Evolutionary conservation across 768 basidiomycete species (phyloP), one percentile per base, ranked within the genome.

Genomic region (Glaciozyma martinii): DNA sequence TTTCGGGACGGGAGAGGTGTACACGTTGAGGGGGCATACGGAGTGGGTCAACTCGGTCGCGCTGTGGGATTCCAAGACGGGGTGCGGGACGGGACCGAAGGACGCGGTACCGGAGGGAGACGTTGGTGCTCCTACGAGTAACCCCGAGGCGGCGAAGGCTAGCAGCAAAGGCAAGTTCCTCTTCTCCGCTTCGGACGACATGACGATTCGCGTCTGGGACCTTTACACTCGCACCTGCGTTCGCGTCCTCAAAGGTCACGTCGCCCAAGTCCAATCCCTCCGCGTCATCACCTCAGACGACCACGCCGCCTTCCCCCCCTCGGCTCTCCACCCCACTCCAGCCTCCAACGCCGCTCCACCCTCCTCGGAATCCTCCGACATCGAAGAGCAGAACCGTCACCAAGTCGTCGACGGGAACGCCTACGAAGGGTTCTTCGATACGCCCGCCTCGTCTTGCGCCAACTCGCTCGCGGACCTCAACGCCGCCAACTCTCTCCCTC

Each of bases 1-100:
- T 76, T 84, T 93, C 75, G 84, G 87, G 50, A 91, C 87, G 1
- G 89, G 90, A 53, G 88, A 87, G 61, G 90, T 90, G 42, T 97
- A 95, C 77, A 89, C 90, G 16, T 80, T 99, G 56, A 83, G 91
- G 15, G 95, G 95, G 4, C 95, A 99, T 74, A 80, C 80, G 42
- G 92, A 98, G 73, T 95, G 95, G 92, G 93, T 99, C 64, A 98
- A 98, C 74, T 81, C 89, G 4, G 94, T 99, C 27, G 84, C 86
- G 70, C 78, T 99, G 43, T 99, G 95, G 94, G 90, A 97, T 69
- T 74, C 78, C 30, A 47, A 67, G 68, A 63, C 49, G 46, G 60
- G 61, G 65, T 27, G 72, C 61, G 75, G 77, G 71, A 78, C 74
- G 61, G 43, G 55, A 29, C 60, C 62, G 33, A 43, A 66, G 25